Conservation (phyloP, 2,329 filamentous ascomycete species). For the Tricladium varicosporioides region DNA sequence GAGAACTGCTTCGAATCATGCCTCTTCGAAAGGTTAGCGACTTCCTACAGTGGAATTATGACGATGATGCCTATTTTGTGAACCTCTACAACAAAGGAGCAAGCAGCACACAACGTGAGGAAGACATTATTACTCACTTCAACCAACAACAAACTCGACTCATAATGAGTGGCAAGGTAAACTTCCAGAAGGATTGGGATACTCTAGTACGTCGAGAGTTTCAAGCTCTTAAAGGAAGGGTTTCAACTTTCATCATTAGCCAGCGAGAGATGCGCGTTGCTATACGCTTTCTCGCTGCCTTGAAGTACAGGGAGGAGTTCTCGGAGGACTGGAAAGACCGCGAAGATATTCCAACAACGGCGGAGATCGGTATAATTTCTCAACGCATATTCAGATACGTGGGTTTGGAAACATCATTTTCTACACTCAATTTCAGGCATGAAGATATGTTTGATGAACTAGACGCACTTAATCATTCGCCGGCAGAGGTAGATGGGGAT, state of each 20-base stretch:
- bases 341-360: background rate
- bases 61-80: background rate
- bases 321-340: background rate
- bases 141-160: background rate
- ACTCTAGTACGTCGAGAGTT: background rate
- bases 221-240: background rate
- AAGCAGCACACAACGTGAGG: background rate
- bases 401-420: background rate
- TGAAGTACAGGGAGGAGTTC: background rate
- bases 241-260: background rate
- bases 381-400: background rate
- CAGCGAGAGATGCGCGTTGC: background rate
- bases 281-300: background rate
- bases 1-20: conserved; percentile 14
- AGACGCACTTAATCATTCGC: background rate
- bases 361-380: background rate
- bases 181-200: background rate
- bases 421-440: background rate
- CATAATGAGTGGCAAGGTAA: background rate
- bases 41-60: background rate
- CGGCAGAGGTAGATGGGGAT: background rate
- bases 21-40: conserved; percentile 12
- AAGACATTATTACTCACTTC: background rate
- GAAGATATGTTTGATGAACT: background rate
- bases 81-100: background rate